Evolutionary conservation across 257 asterid species (phyloP).

Genomic region (Gardenia jasminoides): DNA sequence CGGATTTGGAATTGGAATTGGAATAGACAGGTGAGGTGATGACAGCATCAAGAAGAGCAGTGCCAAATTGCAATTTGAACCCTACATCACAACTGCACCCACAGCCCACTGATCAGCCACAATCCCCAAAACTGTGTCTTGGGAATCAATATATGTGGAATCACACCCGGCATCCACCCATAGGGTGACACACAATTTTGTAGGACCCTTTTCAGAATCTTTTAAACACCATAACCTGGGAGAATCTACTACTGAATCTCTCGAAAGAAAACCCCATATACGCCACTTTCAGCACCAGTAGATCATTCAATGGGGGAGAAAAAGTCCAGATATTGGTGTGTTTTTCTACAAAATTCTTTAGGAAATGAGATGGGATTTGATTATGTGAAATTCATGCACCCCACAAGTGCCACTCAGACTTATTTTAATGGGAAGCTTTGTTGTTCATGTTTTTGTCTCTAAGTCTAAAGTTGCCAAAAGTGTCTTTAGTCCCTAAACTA

Average conservation of each 20-base stretch:
- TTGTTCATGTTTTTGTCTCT: conserved; percentile 28
- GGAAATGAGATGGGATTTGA: background rate
- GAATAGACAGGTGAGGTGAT: conserved; percentile 48
- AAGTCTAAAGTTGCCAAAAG: conserved; percentile 41
- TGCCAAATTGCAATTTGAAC: background rate
- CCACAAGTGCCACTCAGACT: conserved; percentile 5
- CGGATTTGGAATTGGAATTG: conserved; percentile 52
- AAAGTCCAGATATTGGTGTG: background rate
- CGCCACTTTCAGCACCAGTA: conserved; percentile 21
- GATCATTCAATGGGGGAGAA: conserved; percentile 25
- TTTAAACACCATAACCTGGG: conserved; percentile 23
- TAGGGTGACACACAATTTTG: conserved; percentile 11
- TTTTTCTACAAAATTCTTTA: conserved; percentile 6
- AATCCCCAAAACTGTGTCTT: conserved; percentile 7
- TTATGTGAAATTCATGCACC: background rate
- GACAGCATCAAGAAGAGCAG: conserved; percentile 26
- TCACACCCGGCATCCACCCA: conserved; percentile 44
- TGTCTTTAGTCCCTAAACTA: conserved; percentile 28
- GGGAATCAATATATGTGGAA: conserved; percentile 33
- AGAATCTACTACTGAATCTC: conserved; percentile 55
- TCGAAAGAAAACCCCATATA: conserved; percentile 13
- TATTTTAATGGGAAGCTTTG: conserved; percentile 7
- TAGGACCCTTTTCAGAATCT: conserved; percentile 49
- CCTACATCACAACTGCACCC: conserved; percentile 14
- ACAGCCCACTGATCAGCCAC: conserved; percentile 4